A percentile compares a stretch with the other conserved stretches of the same genome.
phyloP scores from a whole-genome alignment of 2,329 filamentous ascomycete genomes.

The Ramichloridium luteum region DNA sequence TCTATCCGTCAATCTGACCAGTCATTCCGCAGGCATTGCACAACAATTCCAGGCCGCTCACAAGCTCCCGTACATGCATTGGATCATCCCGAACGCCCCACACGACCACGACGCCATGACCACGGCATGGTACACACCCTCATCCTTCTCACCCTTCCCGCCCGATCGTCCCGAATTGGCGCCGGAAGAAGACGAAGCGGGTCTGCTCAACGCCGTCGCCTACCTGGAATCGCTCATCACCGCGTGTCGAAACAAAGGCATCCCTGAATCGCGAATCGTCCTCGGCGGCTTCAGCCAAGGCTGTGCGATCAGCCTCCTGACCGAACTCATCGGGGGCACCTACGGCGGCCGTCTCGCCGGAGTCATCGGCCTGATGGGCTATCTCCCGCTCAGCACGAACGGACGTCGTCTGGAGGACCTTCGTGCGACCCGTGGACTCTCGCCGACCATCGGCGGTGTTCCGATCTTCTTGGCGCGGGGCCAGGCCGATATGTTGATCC shows the following conservation, averaged over 20 bases:
- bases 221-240: conserved; percentile 33
- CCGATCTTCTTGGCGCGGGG: conserved; percentile 38
- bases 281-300: conserved; percentile 38
- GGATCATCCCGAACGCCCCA: conserved; percentile 40
- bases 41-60: conserved; percentile 33
- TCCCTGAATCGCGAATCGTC: conserved; percentile 31
- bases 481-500: conserved; percentile 36
- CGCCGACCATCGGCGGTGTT: conserved; percentile 25
- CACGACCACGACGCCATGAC: conserved; percentile 35
- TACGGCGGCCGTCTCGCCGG: conserved; percentile 30
- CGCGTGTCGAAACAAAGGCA: conserved; percentile 28
- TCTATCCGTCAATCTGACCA: not conserved
- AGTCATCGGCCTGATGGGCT: conserved; percentile 36
- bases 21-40: conserved; percentile 14
- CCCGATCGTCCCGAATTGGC: conserved; percentile 26
- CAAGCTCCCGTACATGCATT: conserved; percentile 38
- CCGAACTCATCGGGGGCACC: conserved; percentile 27
- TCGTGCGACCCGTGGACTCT: conserved; percentile 27
- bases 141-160: conserved; percentile 25
- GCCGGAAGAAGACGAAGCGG: conserved; percentile 31
- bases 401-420: conserved; percentile 25
- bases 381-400: conserved; percentile 30
- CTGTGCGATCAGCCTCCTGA: conserved; percentile 32
- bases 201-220: conserved; percentile 27
- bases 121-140: conserved; percentile 37